Conservation (phyloP, 129 eudicot species). For the Tagetes patula region DNA sequence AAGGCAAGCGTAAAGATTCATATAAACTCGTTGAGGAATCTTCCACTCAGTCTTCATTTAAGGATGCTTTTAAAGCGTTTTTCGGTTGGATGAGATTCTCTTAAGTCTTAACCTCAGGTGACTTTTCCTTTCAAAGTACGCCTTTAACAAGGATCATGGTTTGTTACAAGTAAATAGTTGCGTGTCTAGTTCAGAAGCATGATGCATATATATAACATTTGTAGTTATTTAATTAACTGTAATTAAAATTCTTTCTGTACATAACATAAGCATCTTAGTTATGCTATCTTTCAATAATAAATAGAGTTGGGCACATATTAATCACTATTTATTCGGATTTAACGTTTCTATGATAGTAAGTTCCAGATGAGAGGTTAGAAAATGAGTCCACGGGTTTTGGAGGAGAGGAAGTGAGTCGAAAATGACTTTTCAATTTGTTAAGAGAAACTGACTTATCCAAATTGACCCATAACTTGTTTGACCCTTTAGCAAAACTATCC, state of each 20-base stretch:
- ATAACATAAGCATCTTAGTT: background rate
- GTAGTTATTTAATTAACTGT: background rate
- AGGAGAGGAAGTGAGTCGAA: no score
- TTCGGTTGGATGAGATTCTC: constrained; percentile 6
- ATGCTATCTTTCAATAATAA: background rate
- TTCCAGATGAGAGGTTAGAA: background rate
- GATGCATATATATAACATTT: constrained; percentile 2
- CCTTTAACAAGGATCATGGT: background rate
- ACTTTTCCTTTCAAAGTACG: background rate
- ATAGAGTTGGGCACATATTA: background rate
- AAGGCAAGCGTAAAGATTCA: constrained; percentile 42
- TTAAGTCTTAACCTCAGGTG: no score
- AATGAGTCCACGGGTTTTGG: no score
- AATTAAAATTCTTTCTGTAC: constrained; percentile 1
- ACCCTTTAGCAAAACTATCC: no score
- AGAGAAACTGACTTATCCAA: no score
- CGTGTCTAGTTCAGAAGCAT: background rate
- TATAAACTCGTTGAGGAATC: background rate
- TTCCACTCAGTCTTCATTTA: background rate
- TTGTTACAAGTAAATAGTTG: background rate
- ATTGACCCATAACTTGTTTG: no score
- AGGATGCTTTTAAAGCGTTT: background rate
- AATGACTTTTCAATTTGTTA: no score
- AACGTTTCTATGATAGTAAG: background rate
- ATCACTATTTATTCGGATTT: background rate